Conservation (phyloP, 768 basidiomycete genomes). For the Mycena kentingensis region DNA sequence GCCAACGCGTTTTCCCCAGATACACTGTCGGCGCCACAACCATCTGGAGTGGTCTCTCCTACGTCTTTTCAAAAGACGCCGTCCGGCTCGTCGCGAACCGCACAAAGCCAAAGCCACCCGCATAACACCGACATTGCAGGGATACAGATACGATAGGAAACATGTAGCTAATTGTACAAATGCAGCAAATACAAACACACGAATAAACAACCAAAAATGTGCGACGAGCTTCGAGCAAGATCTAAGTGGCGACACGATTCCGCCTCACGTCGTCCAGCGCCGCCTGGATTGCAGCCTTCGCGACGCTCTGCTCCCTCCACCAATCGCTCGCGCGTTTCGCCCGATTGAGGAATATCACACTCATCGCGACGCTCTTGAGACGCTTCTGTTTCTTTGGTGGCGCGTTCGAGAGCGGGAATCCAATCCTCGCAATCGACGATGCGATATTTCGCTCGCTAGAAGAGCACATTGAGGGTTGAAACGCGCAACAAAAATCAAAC, state of each 20-base stretch:
- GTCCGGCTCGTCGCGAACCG: constrained; percentile 58
- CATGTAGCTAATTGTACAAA: constrained; percentile 25
- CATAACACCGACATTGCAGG: constrained; percentile 4
- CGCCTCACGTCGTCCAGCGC: constrained; percentile 74
- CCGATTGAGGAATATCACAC: constrained; percentile 66
- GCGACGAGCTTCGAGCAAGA: constrained; percentile 13
- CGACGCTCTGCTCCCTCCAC: constrained; percentile 65
- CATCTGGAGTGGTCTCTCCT: constrained; percentile 87
- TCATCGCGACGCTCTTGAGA: constrained; percentile 57
- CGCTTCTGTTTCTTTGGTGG: constrained; percentile 45
- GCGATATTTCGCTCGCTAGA: constrained; percentile 69
- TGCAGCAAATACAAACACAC: constrained; percentile 10
- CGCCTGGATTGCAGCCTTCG: constrained; percentile 60
- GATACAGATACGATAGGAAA: constrained; percentile 12
- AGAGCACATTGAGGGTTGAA: constrained; percentile 1
- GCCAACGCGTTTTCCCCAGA: constrained; percentile 49
- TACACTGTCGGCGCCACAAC: constrained; percentile 89
- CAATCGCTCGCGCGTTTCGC: constrained; percentile 54
- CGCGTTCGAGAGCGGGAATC: constrained; percentile 55
- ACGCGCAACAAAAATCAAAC: constrained; percentile 18
- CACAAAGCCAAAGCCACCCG: constrained; percentile 32
- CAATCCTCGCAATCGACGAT: constrained; percentile 74
- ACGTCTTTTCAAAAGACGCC: constrained; percentile 74
- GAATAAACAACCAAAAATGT: constrained; percentile 11
- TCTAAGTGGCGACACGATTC: constrained; percentile 39